These are phyloP conservation scores for Stagonosporopsis rhizophila DNA, from an alignment of 2,329 filamentous ascomycete genomes.

Conservation along the genomic window DNA sequence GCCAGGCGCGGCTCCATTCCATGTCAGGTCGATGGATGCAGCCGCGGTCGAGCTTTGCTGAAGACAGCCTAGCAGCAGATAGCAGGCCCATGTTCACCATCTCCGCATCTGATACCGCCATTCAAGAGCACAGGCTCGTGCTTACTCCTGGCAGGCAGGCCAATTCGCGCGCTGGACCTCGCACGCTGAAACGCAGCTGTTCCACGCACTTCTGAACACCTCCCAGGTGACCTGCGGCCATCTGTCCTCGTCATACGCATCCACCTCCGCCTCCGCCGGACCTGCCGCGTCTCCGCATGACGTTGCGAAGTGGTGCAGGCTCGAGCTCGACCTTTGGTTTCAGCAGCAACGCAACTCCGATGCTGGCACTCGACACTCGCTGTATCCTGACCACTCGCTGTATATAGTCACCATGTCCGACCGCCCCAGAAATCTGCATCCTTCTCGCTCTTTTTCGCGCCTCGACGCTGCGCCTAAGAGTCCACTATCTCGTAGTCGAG, in stretches of 20 bases:
- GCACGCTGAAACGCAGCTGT: background rate
- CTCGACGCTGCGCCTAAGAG: conserved; percentile 50
- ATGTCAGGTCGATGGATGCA: background rate
- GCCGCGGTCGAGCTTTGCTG: conserved; percentile 10
- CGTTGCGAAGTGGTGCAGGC: conserved; percentile 31
- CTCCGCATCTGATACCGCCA: conserved; percentile 16
- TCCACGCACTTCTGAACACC: background rate
- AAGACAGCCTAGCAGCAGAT: conserved; percentile 17
- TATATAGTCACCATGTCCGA: conserved; percentile 36
- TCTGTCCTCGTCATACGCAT: conserved; percentile 10
- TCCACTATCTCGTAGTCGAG: conserved; percentile 51
- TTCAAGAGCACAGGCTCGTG: conserved; percentile 14
- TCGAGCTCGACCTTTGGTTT: conserved; percentile 33
- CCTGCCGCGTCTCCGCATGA: conserved; percentile 41
- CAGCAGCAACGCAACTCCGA: conserved; percentile 30
- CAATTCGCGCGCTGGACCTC: background rate
- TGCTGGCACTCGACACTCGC: conserved; percentile 35
- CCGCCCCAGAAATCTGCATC: conserved; percentile 48
- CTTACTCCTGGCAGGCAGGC: conserved; percentile 6
- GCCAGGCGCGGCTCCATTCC: background rate
- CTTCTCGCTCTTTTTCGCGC: conserved; percentile 59
- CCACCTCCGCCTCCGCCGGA: conserved; percentile 18
- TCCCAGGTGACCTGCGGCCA: background rate
- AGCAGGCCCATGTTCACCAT: conserved; percentile 12
- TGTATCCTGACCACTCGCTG: conserved; percentile 1